These are phyloP conservation scores for Cutaneotrichosporon mucoides DNA, from an alignment of 1,284 basidiomycete species.

Conservation along the genomic window DNA sequence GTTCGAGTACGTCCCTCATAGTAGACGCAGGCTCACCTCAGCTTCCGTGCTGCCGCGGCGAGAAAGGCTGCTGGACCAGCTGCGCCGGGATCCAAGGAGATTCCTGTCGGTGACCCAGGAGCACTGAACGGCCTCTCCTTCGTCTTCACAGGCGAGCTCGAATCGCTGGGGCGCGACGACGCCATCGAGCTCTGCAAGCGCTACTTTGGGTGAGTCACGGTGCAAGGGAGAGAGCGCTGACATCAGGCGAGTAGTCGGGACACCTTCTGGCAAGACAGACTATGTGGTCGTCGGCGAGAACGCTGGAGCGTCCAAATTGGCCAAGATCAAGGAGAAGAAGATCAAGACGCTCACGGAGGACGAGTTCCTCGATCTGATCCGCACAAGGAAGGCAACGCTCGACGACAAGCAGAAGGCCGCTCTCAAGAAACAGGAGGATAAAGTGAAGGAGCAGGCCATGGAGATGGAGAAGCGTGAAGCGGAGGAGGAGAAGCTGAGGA, in stretches of 20 bases:
- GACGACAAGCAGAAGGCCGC: conserved; percentile 63
- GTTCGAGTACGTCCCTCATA: conserved; percentile 36
- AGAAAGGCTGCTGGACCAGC: conserved; percentile 64
- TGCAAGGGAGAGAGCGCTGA: too few species aligned
- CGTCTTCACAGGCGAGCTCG: conserved; percentile 93
- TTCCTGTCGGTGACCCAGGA: conserved; percentile 73
- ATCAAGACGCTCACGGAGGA: conserved; percentile 80
- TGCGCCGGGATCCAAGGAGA: conserved; percentile 63
- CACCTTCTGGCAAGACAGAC: conserved; percentile 85
- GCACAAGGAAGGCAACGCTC: conserved; percentile 56
- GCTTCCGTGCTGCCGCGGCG: conserved; percentile 58
- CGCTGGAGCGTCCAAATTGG: conserved; percentile 82
- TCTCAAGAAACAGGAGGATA: conserved; percentile 66
- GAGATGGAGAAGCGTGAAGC: conserved; percentile 66
- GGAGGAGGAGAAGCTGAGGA: conserved; percentile 60
- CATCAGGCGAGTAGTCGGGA: conserved; percentile 67
- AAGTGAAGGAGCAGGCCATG: conserved; percentile 58
- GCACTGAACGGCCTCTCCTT: conserved; percentile 83
- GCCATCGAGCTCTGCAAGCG: conserved; percentile 84
- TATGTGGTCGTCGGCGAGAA: conserved; percentile 85
- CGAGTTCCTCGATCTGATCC: conserved; percentile 77
- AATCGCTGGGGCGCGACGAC: conserved; percentile 82
- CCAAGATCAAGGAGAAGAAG: conserved; percentile 73
- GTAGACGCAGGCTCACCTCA: conserved; percentile 12
- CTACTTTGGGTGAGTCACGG: conserved; percentile 60